Base-by-base conservation (phyloP, 306 rosid species). In the Lupinus albus region DNA sequence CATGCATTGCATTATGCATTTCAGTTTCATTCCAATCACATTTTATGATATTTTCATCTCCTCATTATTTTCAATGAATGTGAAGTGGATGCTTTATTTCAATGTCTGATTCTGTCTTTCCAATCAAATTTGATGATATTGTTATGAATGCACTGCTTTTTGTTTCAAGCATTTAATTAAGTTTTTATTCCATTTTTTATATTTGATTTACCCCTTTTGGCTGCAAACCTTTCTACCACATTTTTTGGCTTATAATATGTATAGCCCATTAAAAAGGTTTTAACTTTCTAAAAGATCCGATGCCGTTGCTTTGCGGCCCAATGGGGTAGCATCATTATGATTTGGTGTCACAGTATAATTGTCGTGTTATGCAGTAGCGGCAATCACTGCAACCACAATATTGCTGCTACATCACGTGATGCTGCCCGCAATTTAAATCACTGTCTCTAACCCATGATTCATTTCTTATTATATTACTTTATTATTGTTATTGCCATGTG, bases 211-310 rank as follows among this genome's bases (percentile, higher is more conserved):
- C 11, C 49, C 18, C 30, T 57, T 39, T 67, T 36, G 36, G 62
- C 38, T 12, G n/a, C 32, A 14, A 66, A 15, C 49, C 53, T 49
- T 11, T 39, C 12, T 44, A 38, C 52, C 38, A 15, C 61, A 4
- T 10, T 10, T 49, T 73, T 61, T 56, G 47, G 14, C 48, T 69
- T 58, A 11, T 62, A 50, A 59, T 7, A 48, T 59, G 17, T 39
- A 12, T 39, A 39, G 12, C 5, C 41, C 15, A 36, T 30, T 4
- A 51, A 45, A 61, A 63, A 45, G 11, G 4, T 20, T 28, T 15
- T 44, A 30, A 30, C 64, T 41, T 63, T 73, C 47, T 9, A 54
- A 52, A 61, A 69, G 49, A 39, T 18, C n/a, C n/a, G n/a, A n/a
- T n/a, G n/a, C n/a, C n/a, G n/a, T n/a, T n/a, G n/a, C n/a, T n/a